A percentile compares a stretch with the other conserved stretches of the same genome.
These are phyloP conservation scores for Arthrobotrys iridis DNA, from an alignment of 2,329 filamentous ascomycete species.

Conservation along the genomic window DNA sequence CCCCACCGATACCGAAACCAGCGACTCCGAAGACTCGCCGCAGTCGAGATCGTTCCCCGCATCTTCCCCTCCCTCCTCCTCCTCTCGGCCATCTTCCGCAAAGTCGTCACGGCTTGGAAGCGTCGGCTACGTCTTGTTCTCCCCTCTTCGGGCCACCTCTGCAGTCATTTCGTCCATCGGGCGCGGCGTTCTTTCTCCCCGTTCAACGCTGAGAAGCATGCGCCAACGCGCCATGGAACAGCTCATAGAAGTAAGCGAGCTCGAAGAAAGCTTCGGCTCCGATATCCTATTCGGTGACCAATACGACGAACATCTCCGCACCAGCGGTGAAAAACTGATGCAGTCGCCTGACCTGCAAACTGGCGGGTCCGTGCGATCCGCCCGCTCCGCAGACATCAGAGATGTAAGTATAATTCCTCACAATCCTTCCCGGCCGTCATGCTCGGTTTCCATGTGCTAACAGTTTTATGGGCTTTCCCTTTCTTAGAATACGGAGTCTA, in stretches of 20 bases:
- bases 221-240: slow-evolving; percentile 52
- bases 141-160: slow-evolving; percentile 44
- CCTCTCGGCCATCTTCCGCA: slow-evolving; percentile 26
- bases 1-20: slow-evolving; percentile 53
- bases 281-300: slow-evolving; percentile 52
- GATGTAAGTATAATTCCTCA: slow-evolving; percentile 47
- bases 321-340: slow-evolving; percentile 36
- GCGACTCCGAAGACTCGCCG: slow-evolving; percentile 50
- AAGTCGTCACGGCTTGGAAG: slow-evolving; percentile 26
- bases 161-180: slow-evolving; percentile 44
- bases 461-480: slow-evolving; percentile 3
- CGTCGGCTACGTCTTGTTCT: slow-evolving; percentile 46
- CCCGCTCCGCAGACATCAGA: slow-evolving; percentile 28
- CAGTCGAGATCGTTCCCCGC: slow-evolving; percentile 15
- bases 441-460: slow-evolving; percentile 34
- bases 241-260: slow-evolving; percentile 42
- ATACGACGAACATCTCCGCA: slow-evolving; percentile 51
- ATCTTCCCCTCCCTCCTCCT: slow-evolving; percentile 18
- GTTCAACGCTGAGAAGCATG: slow-evolving; percentile 40
- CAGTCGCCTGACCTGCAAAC: slow-evolving; percentile 28
- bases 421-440: slow-evolving; percentile 8
- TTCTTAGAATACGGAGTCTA: slow-evolving; percentile 38
- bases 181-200: slow-evolving; percentile 40
- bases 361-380: slow-evolving; percentile 35
- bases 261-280: slow-evolving; percentile 48